These are phyloP conservation scores for Tricholomella constricta DNA, from an alignment of 768 basidiomycete genomes.

Conservation along the genomic window DNA sequence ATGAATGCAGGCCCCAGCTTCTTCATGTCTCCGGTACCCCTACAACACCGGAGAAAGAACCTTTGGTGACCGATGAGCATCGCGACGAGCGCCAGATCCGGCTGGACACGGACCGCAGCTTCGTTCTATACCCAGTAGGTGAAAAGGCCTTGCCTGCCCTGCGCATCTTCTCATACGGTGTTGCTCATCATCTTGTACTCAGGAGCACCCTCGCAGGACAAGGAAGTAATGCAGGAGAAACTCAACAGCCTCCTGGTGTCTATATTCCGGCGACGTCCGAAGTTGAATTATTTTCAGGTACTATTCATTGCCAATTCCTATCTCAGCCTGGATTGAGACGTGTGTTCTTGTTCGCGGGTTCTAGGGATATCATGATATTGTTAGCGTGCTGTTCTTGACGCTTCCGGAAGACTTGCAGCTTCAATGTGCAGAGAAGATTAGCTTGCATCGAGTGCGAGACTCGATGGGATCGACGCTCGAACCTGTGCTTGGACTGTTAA, in stretches of 20 bases:
- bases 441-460: constrained; percentile 78
- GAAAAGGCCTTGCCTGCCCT: constrained; percentile 27
- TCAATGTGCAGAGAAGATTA: constrained; percentile 67
- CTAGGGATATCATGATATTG: constrained; percentile 92
- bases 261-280: constrained; percentile 71
- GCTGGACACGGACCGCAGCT: constrained; percentile 90
- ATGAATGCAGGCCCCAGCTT: constrained; percentile 15
- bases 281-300: constrained; percentile 84
- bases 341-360: neutral
- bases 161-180: neutral
- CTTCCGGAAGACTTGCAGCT: constrained; percentile 62
- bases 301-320: no score
- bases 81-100: constrained; percentile 84
- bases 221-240: constrained; percentile 60
- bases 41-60: constrained; percentile 5
- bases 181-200: constrained; percentile 2
- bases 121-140: constrained; percentile 93
- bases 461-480: constrained; percentile 87
- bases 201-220: constrained; percentile 32
- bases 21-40: constrained; percentile 11
- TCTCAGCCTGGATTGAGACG: no score
- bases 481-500: constrained; percentile 78
- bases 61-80: constrained; percentile 38
- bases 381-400: constrained; percentile 80
- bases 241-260: constrained; percentile 74